Percentiles rank a stretch among this genome's conserved stretches.
Evolutionary conservation across 306 rosid species (phyloP).

Genomic region (Mimosa pudica): DNA sequence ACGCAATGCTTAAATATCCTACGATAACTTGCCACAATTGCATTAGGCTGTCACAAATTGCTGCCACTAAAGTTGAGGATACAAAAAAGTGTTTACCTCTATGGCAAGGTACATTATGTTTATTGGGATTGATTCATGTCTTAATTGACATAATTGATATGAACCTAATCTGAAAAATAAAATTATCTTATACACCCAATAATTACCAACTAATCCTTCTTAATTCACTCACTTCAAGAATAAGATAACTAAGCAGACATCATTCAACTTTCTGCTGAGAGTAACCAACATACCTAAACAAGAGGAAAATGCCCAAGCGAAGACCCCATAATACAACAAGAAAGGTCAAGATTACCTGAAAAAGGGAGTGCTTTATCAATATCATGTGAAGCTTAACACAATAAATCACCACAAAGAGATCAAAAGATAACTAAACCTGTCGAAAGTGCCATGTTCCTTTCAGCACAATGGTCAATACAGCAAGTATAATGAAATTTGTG

Average conservation of each 20-base stretch:
- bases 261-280: not conserved
- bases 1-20: not conserved
- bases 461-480: constrained; percentile 69
- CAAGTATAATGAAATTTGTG: constrained; percentile 83
- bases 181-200: not conserved
- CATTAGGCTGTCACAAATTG: not conserved
- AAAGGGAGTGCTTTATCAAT: constrained; percentile 22
- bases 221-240: not conserved
- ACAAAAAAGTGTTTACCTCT: not conserved
- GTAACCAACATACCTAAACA: constrained; percentile 57
- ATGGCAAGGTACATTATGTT: not conserved
- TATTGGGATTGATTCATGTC: not conserved
- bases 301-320: constrained; percentile 76
- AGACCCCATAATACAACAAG: constrained; percentile 91
- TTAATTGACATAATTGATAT: not conserved
- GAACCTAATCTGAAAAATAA: not conserved
- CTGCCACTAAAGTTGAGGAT: not conserved
- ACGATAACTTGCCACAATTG: not conserved
- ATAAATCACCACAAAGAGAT: not conserved
- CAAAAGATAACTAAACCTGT: constrained; percentile 56
- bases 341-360: constrained; percentile 70
- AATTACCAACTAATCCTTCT: not conserved
- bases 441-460: constrained; percentile 83
- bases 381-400: not conserved
- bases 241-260: not conserved